These are phyloP conservation scores for Hysterium pulicare DNA, from an alignment of 2,329 filamentous ascomycete genomes.

Conservation along the genomic window DNA sequence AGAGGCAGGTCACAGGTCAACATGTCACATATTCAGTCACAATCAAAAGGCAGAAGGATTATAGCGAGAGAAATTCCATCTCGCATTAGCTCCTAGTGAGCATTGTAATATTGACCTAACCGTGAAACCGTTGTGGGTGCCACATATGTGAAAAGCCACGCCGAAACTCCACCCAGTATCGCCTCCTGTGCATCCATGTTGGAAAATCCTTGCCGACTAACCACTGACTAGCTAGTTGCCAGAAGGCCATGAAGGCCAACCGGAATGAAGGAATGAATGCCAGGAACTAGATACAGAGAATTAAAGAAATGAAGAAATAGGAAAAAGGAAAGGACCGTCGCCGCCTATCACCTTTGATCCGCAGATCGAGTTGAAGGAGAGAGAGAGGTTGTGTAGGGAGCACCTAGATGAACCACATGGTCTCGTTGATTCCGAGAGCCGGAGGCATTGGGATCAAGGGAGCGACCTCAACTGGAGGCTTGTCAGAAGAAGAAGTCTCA, in stretches of 20 bases:
- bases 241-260: no score
- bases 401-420: slow-evolving; percentile 51
- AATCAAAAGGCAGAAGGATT: not conserved
- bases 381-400: not conserved
- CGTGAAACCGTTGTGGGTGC: no score
- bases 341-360: not conserved
- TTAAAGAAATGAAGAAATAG: not conserved
- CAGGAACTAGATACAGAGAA: not conserved
- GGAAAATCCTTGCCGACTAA: no score
- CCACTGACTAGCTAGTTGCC: no score
- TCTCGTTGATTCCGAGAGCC: slow-evolving; percentile 36
- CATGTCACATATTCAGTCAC: not conserved
- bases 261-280: no score
- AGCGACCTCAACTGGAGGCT: slow-evolving; percentile 28
- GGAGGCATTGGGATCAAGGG: slow-evolving; percentile 43
- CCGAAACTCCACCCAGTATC: no score
- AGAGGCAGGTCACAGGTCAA: not conserved
- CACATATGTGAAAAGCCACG: no score
- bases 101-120: no score
- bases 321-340: not conserved
- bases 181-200: no score
- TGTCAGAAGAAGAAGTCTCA: slow-evolving; percentile 27
- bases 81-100: slow-evolving; percentile 1
- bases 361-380: not conserved
- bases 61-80: not conserved